Conservation (phyloP, 805 yeast species). For the Saturnispora silvae region DNA sequence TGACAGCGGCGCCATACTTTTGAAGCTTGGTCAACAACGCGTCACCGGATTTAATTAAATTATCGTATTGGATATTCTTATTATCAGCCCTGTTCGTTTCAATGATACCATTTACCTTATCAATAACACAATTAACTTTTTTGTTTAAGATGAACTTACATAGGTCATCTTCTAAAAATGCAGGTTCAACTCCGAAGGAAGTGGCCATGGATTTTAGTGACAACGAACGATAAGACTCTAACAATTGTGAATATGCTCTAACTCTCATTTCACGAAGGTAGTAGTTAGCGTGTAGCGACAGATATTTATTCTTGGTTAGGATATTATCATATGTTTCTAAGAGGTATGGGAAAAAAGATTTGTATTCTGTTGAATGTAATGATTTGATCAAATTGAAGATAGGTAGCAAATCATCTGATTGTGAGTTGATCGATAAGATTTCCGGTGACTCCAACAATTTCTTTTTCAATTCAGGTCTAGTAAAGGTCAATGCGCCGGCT, state of each 20-base stretch:
- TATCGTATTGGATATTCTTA: slow-evolving; percentile 88
- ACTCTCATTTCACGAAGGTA: slow-evolving; percentile 89
- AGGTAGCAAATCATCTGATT: slow-evolving; percentile 64
- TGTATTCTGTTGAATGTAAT: slow-evolving; percentile 80
- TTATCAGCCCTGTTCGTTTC: slow-evolving; percentile 95
- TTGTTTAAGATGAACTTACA: slow-evolving; percentile 88
- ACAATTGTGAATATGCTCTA: slow-evolving; percentile 85
- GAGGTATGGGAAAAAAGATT: slow-evolving; percentile 64
- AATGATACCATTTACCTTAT: slow-evolving; percentile 87
- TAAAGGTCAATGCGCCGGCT: slow-evolving; percentile 76
- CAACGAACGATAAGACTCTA: slow-evolving; percentile 88
- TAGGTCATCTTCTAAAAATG: slow-evolving; percentile 77
- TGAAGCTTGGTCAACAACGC: slow-evolving; percentile 85
- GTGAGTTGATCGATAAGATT: slow-evolving; percentile 66
- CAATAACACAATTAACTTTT: slow-evolving; percentile 90
- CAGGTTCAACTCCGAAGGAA: slow-evolving; percentile 81
- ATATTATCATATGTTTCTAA: slow-evolving; percentile 68
- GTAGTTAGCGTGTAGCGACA: slow-evolving; percentile 69
- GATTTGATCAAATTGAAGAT: slow-evolving; percentile 76
- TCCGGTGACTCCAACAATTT: slow-evolving; percentile 93
- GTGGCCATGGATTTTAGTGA: slow-evolving; percentile 89
- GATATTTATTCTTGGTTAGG: slow-evolving; percentile 52
- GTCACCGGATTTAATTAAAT: slow-evolving; percentile 85
- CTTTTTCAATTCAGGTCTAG: slow-evolving; percentile 71
- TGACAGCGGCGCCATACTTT: slow-evolving; percentile 94